Conservation (phyloP, 2,329 filamentous ascomycete genomes). For the Aspergillus costaricaensis region DNA sequence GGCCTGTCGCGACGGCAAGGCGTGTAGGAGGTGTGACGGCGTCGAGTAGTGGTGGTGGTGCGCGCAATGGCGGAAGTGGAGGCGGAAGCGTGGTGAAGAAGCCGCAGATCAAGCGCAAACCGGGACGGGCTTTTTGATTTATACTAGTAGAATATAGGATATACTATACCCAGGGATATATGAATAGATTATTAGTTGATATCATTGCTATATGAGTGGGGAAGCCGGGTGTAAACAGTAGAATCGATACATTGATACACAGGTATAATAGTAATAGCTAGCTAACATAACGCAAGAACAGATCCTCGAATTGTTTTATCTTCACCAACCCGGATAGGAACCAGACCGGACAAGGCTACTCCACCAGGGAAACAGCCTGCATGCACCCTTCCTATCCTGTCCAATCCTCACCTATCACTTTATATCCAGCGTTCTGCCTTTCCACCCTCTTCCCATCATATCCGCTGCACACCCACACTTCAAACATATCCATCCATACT, state of each 20-base stretch:
- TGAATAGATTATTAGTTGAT: neutral
- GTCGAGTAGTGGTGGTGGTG: constrained; percentile 29
- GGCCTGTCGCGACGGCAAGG: constrained; percentile 32
- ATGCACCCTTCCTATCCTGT: neutral
- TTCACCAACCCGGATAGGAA: neutral
- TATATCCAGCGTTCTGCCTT: neutral
- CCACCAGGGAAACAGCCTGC: constrained; percentile 11
- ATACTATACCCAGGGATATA: neutral
- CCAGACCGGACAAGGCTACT: neutral
- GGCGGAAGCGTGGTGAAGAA: constrained; percentile 44
- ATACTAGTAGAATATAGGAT: neutral
- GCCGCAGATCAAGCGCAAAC: constrained; percentile 36
- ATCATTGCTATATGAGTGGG: neutral
- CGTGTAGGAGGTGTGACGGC: constrained; percentile 33
- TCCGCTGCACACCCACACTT: neutral
- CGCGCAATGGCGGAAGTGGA: constrained; percentile 15
- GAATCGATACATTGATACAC: constrained; percentile 1
- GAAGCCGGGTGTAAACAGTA: neutral
- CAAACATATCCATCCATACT: constrained; percentile 3
- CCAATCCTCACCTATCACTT: neutral
- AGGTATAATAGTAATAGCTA: neutral
- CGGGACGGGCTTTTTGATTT: constrained; percentile 38
- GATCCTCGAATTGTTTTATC: neutral
- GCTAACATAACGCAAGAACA: neutral
- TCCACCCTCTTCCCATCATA: neutral